Base-by-base conservation (phyloP, 2,329 filamentous ascomycete species). In the Tothia fuscella region DNA sequence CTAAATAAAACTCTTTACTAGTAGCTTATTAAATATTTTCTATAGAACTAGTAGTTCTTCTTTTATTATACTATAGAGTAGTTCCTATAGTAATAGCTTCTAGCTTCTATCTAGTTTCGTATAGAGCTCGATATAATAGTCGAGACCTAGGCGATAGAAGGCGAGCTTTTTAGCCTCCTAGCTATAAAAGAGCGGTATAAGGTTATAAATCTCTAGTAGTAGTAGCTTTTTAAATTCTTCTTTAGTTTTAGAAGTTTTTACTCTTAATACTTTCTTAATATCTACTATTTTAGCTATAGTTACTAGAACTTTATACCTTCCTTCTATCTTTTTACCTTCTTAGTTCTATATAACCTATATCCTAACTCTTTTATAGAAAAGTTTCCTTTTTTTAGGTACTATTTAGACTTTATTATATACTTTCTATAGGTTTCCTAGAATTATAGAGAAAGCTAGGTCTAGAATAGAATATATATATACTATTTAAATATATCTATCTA, bases 11-110 rank as follows among this genome's bases (percentile, higher is more conserved):
- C 30, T 17, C n/a, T 32, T 32, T 6, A 14, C 30, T 32, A 32
- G 30, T 32, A 32, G 30, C 30, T 32, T 17, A 17, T 32, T 32
- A 14, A 32, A n/a, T 17, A 17, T 32, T 32, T 32, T 32, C 30
- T 32, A 14, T 5, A 32, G 30, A 5, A 32, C 30, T 32, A 32
- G 30, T 6, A 32, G 13, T 14, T 6, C n/a, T 32, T 32, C 6
- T 17, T 14, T 29, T 29, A 29, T 9, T 29, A 29, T 29, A 29
- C 26, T n/a, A n/a, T 29, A 29, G 9, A 29, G 9, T 9, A n/a
- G 26, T 9, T 29, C 26, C 26, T 29, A 29, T 9, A n/a, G 26
- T 9, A 29, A n/a, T 9, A n/a, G 9, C 26, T 29, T n/a, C n/a
- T 9, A n/a, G 26, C n/a, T 29, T 9, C 26, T n/a, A n/a, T 29